phyloP scores from a whole-genome alignment of 2,329 filamentous ascomycete species.

The Colletotrichum tofieldiae region DNA sequence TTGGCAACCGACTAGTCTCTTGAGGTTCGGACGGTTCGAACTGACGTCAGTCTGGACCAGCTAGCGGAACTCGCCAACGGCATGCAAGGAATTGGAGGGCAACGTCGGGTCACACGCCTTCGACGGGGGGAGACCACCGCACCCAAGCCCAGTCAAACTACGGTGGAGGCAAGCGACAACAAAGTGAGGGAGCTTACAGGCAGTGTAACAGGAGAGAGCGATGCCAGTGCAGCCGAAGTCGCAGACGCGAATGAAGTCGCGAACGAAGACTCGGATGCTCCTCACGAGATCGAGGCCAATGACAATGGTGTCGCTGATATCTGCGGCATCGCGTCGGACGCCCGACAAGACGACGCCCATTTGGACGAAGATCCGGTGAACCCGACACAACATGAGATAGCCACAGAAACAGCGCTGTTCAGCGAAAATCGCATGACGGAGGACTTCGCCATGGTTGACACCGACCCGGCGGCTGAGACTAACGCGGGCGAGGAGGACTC shows the following conservation, averaged over 20 bases:
- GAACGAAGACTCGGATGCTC: slow-evolving; percentile 1
- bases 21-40: slow-evolving; percentile 3
- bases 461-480: not conserved
- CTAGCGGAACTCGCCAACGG: slow-evolving; percentile 17
- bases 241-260: not conserved
- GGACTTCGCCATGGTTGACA: not conserved
- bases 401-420: slow-evolving; percentile 3
- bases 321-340: not conserved
- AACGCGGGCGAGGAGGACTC: not conserved
- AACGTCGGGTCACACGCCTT: slow-evolving; percentile 2
- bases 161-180: not conserved
- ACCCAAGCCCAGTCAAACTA: not conserved
- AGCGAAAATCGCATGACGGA: not conserved
- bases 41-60: slow-evolving; percentile 5
- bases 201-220: not conserved
- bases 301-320: not conserved
- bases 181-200: not conserved
- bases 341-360: not conserved
- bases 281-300: slow-evolving; percentile 1
- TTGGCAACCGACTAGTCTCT: not conserved
- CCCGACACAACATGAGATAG: not conserved
- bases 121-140: not conserved
- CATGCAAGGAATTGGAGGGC: not conserved
- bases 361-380: not conserved
- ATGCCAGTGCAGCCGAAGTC: not conserved